Percentiles rank a stretch among this genome's conserved stretches.
Conservation (phyloP, 139 green algal species). For the Ettlia oleoabundans region DNA sequence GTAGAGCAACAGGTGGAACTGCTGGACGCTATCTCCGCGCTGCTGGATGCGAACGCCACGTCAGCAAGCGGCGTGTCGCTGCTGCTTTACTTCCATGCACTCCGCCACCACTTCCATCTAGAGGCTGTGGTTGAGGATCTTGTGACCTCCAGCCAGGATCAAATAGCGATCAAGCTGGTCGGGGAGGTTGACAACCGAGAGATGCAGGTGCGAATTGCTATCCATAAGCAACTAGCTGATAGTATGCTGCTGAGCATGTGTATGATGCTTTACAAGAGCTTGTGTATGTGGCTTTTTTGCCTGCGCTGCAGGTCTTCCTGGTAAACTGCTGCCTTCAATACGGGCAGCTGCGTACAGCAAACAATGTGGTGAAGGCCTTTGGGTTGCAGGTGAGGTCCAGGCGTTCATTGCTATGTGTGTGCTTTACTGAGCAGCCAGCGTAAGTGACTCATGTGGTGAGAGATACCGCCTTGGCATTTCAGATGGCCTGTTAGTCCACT, state of each 20-base stretch:
- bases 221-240: no score
- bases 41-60: slow-evolving; percentile 28
- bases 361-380: slow-evolving; percentile 11
- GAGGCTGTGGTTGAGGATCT: slow-evolving; percentile 25
- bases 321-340: slow-evolving; percentile 57
- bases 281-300: neutral
- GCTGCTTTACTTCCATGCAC: slow-evolving; percentile 26
- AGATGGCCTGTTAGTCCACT: neutral
- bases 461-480: neutral
- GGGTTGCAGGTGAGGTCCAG: neutral
- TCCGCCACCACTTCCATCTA: slow-evolving; percentile 29
- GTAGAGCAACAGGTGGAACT: neutral
- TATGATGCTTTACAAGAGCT: no score
- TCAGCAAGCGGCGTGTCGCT: slow-evolving; percentile 21
- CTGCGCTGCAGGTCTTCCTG: slow-evolving; percentile 34
- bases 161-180: neutral
- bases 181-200: slow-evolving; percentile 9
- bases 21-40: slow-evolving; percentile 20
- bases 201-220: slow-evolving; percentile 21
- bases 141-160: neutral
- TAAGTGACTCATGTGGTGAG: neutral
- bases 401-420: neutral
- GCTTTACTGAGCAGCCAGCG: neutral
- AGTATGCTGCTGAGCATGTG: no score
- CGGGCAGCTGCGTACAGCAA: slow-evolving; percentile 42